phyloP scores from a whole-genome alignment of 2,329 filamentous ascomycete species.

The Colletotrichum costaricense region DNA sequence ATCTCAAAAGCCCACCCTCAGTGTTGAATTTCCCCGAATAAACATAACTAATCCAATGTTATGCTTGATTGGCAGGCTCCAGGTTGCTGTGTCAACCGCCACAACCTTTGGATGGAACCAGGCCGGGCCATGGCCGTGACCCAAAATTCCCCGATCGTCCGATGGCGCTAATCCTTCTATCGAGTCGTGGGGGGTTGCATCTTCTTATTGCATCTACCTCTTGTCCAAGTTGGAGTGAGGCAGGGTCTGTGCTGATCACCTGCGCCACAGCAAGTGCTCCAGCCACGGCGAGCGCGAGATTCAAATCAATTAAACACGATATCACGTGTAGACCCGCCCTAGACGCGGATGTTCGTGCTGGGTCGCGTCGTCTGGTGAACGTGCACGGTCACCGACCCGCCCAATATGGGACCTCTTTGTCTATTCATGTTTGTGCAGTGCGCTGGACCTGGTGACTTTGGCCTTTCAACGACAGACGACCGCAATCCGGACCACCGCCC shows the following conservation, averaged over 20 bases:
- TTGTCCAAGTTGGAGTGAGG: neutral
- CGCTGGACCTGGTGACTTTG: neutral
- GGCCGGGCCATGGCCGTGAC: slow-evolving; percentile 8
- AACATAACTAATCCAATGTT: slow-evolving; percentile 32
- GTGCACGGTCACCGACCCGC: slow-evolving; percentile 19
- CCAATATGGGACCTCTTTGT: slow-evolving; percentile 4
- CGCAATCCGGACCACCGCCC: slow-evolving; percentile 6
- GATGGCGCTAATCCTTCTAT: slow-evolving; percentile 28
- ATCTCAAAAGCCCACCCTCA: slow-evolving; percentile 17
- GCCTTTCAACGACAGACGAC: slow-evolving; percentile 18
- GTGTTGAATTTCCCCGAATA: slow-evolving; percentile 27
- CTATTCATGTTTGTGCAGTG: slow-evolving; percentile 6
- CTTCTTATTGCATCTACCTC: neutral
- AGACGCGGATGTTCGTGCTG: slow-evolving; percentile 8
- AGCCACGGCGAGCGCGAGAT: neutral
- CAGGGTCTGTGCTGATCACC: neutral
- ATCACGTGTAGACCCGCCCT: slow-evolving; percentile 6
- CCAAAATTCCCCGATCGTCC: slow-evolving; percentile 30
- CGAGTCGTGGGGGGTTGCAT: neutral
- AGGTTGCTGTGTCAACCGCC: slow-evolving; percentile 32
- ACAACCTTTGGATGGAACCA: neutral
- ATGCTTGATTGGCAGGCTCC: slow-evolving; percentile 23
- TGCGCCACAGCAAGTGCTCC: neutral
- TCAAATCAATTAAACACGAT: slow-evolving; percentile 30
- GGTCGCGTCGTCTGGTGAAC: slow-evolving; percentile 36